Evolutionary conservation across 2,329 filamentous ascomycete species (phyloP).

Genomic region (Lecanosticta acicola): DNA sequence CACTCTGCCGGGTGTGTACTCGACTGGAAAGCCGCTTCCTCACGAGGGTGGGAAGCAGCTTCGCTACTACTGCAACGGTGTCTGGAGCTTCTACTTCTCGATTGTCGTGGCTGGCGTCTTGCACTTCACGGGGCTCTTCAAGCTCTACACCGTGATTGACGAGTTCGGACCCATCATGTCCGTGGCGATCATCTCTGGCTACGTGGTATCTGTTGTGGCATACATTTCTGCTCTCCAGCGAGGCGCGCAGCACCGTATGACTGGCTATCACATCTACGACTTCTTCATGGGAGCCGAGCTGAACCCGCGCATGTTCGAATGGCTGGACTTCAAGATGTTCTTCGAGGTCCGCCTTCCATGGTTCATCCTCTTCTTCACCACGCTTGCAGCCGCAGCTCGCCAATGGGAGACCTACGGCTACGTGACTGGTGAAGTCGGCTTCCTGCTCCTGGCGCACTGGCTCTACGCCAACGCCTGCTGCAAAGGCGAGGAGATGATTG

Average conservation of each 20-base stretch:
- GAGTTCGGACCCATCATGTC: slow-evolving; percentile 91
- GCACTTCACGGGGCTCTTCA: slow-evolving; percentile 80
- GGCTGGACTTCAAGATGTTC: slow-evolving; percentile 92
- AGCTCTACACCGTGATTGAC: slow-evolving; percentile 84
- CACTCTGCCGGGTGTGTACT: slow-evolving; percentile 77
- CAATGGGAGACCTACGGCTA: slow-evolving; percentile 84
- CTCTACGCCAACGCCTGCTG: slow-evolving; percentile 88
- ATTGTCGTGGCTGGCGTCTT: slow-evolving; percentile 64
- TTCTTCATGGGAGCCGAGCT: slow-evolving; percentile 89
- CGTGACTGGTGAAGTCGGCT: slow-evolving; percentile 75
- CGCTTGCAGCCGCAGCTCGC: slow-evolving; percentile 67
- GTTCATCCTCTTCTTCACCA: slow-evolving; percentile 80
- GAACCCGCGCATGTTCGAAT: slow-evolving; percentile 70
- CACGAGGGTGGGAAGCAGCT: slow-evolving; percentile 81
- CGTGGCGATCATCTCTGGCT: slow-evolving; percentile 88
- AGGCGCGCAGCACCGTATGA: slow-evolving; percentile 88
- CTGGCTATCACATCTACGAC: slow-evolving; percentile 72
- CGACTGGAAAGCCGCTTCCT: slow-evolving; percentile 79
- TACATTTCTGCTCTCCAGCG: slow-evolving; percentile 79
- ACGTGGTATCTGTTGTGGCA: slow-evolving; percentile 72
- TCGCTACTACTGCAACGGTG: slow-evolving; percentile 88
- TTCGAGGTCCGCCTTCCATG: slow-evolving; percentile 88
- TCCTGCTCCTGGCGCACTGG: slow-evolving; percentile 84
- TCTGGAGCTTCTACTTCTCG: slow-evolving; percentile 81
- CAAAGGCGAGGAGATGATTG: slow-evolving; percentile 87